These are phyloP conservation scores for Lipomyces sp. DNA, from an alignment of 805 yeast species.

Conservation along the genomic window DNA sequence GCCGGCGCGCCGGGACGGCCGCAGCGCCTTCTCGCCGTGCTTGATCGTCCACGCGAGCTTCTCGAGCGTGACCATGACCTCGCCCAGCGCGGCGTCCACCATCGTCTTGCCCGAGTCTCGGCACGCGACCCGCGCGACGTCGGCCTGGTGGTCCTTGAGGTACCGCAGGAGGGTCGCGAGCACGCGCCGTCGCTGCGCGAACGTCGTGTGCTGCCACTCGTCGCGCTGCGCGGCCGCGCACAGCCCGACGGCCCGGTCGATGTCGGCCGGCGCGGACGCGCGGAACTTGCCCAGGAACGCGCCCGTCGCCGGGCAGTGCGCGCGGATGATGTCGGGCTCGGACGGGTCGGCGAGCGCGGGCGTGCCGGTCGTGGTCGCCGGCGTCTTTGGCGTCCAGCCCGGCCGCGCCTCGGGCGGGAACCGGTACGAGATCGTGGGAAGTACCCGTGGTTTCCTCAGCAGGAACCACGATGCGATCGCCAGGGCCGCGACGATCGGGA, in stretches of 20 bases:
- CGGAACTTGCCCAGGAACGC: slow-evolving; percentile 73
- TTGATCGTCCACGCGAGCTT: slow-evolving; percentile 85
- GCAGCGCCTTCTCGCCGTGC: slow-evolving; percentile 72
- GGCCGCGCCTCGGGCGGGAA: slow-evolving; percentile 21
- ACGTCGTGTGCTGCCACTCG: slow-evolving; percentile 51
- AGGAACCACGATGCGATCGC: too few relatives aligned
- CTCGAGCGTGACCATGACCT: slow-evolving; percentile 76
- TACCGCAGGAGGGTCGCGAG: slow-evolving; percentile 67
- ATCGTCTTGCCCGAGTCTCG: slow-evolving; percentile 95
- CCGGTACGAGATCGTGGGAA: slow-evolving; percentile 7
- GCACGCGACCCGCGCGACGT: slow-evolving; percentile 87
- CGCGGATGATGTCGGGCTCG: slow-evolving; percentile 52
- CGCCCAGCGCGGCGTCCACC: slow-evolving; percentile 82
- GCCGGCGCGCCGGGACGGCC: slow-evolving; percentile 75
- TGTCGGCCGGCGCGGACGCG: slow-evolving; percentile 63
- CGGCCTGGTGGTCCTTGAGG: slow-evolving; percentile 76
- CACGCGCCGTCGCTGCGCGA: slow-evolving; percentile 65
- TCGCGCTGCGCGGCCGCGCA: slow-evolving; percentile 54
- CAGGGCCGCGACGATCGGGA: background rate
- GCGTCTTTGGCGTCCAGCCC: slow-evolving; percentile 6
- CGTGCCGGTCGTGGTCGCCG: background rate
- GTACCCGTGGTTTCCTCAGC: background rate
- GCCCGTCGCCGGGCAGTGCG: slow-evolving; percentile 96
- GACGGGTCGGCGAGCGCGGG: slow-evolving; percentile 1
- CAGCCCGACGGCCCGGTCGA: slow-evolving; percentile 58